phyloP scores from a whole-genome alignment of 2,329 filamentous ascomycete species.

The Xylariaceae sp. region DNA sequence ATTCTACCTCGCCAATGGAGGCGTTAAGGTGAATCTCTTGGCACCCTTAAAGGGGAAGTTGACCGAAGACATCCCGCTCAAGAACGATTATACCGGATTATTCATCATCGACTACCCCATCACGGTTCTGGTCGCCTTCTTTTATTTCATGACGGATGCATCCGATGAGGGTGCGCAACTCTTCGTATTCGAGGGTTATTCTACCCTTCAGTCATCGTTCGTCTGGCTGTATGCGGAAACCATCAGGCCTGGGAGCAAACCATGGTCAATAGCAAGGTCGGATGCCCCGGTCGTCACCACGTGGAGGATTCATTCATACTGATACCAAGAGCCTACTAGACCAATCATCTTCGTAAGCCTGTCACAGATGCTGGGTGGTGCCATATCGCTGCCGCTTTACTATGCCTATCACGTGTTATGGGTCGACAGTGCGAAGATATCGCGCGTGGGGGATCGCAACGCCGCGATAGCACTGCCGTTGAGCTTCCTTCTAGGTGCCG shows the following conservation, averaged over 20 bases:
- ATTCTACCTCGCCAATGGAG: slow-evolving; percentile 24
- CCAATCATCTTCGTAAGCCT: slow-evolving; percentile 24
- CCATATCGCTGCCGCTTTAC: slow-evolving; percentile 27
- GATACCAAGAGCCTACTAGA: slow-evolving; percentile 14
- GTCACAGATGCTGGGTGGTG: slow-evolving; percentile 26
- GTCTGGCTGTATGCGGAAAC: slow-evolving; percentile 29
- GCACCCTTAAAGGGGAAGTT: slow-evolving; percentile 22
- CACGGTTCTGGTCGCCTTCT: slow-evolving; percentile 25
- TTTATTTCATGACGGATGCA: slow-evolving; percentile 26
- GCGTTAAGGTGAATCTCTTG: slow-evolving; percentile 21
- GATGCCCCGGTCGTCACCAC: background rate
- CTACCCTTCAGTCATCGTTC: slow-evolving; percentile 24
- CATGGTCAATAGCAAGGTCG: slow-evolving; percentile 21
- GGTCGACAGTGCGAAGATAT: slow-evolving; percentile 13
- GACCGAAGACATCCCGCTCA: slow-evolving; percentile 20
- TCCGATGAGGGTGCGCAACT: slow-evolving; percentile 24
- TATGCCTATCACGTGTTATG: slow-evolving; percentile 25
- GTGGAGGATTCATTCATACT: background rate
- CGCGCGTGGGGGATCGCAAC: slow-evolving; percentile 16
- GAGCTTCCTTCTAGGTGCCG: slow-evolving; percentile 25
- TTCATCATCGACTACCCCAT: slow-evolving; percentile 26
- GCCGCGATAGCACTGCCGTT: slow-evolving; percentile 22
- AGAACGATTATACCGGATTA: slow-evolving; percentile 26
- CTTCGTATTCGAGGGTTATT: slow-evolving; percentile 27
- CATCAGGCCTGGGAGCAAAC: slow-evolving; percentile 21